Percentiles rank a stretch among this genome's conserved stretches.
These are phyloP conservation scores for Malus domestica DNA, from an alignment of 306 rosid species.

Conservation along the genomic window DNA sequence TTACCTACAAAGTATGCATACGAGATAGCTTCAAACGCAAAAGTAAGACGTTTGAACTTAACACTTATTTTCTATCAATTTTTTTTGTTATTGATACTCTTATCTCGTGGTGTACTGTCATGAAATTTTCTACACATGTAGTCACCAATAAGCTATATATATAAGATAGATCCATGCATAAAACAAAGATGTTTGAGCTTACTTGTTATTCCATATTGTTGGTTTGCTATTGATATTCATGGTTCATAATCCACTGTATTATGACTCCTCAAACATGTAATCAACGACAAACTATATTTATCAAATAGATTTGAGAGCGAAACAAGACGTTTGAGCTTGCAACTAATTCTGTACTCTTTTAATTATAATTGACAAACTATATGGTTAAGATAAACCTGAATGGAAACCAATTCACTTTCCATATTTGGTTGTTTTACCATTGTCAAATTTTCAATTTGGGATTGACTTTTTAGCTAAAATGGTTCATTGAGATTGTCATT, in stretches of 20 bases:
- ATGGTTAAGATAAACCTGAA: too few species aligned
- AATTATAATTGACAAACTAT: too few species aligned
- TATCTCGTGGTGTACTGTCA: background rate
- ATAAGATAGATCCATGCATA: background rate
- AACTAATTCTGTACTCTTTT: too few species aligned
- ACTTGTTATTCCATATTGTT: background rate
- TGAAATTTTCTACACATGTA: background rate
- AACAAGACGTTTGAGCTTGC: background rate
- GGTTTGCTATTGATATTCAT: background rate
- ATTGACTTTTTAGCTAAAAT: too few species aligned
- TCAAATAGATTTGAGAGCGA: background rate
- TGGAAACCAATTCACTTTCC: too few species aligned
- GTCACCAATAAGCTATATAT: background rate
- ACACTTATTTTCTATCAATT: background rate
- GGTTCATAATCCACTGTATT: background rate
- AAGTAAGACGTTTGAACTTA: background rate
- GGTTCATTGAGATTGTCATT: too few species aligned
- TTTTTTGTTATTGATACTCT: background rate
- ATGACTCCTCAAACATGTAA: background rate
- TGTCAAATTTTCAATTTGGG: background rate
- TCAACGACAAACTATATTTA: background rate
- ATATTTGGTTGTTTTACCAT: too few species aligned
- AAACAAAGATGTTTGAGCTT: background rate
- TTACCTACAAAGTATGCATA: background rate
- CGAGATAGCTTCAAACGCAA: fast-evolving